These are phyloP conservation scores for Polygonum aviculare DNA, from an alignment of 148 eudicot genomes.

Conservation along the genomic window DNA sequence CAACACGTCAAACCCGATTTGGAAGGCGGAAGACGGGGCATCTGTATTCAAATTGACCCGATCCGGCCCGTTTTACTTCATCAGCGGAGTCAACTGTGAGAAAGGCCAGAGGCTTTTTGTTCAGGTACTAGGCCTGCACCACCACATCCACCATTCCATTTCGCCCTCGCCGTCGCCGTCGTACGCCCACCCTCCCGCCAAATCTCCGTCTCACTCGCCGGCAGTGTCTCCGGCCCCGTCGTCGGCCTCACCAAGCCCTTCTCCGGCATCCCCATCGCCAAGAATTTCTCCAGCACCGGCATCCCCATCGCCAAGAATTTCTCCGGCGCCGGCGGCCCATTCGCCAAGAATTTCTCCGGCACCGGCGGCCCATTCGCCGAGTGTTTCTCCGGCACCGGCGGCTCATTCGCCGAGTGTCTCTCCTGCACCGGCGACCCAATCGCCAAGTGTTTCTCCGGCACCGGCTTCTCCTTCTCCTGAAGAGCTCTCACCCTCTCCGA, in stretches of 20 bases:
- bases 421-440: too few relatives aligned
- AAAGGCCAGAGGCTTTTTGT: slow-evolving; percentile 45
- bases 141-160: slow-evolving; percentile 12
- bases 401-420: too few relatives aligned
- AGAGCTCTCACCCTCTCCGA: too few relatives aligned
- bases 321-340: not conserved
- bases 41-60: slow-evolving; percentile 29
- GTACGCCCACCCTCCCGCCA: too few relatives aligned
- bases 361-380: not conserved
- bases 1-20: slow-evolving; percentile 27
- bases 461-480: too few relatives aligned
- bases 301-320: not conserved
- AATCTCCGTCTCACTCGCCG: too few relatives aligned
- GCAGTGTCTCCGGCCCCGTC: not conserved
- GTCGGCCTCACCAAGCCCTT: not conserved
- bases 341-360: not conserved
- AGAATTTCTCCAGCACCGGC: not conserved
- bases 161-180: slow-evolving; percentile 9
- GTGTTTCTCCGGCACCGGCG: too few relatives aligned
- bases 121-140: slow-evolving; percentile 27
- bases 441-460: too few relatives aligned
- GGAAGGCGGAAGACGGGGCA: slow-evolving; percentile 30
- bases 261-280: not conserved
- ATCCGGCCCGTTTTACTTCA: slow-evolving; percentile 63
- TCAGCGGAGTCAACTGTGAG: slow-evolving; percentile 45